Evolutionary conservation across 345 rosid species (phyloP), one percentile per base, ranked within the genome.

Genomic region (Aquilaria malaccensis): DNA sequence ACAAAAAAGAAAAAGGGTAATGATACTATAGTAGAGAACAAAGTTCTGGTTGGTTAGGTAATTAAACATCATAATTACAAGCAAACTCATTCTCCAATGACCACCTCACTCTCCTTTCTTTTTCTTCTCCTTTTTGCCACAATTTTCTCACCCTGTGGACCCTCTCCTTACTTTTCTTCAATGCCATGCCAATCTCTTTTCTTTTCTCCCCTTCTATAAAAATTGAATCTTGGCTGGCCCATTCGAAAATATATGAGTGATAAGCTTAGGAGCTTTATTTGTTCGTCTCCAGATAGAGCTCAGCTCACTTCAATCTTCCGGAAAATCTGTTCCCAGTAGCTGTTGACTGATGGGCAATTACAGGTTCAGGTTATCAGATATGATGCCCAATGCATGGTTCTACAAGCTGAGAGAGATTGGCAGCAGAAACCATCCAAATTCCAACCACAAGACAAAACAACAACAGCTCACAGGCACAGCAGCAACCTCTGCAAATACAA

Each of bases 361-460:
- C 86, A 86, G 80, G 78, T 87, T 89, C 63, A 87, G 75, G 55
- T 70, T 85, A n/a, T 82, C 92, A 11, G 89, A 86, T 68, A 82
- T 91, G 80, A 76, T 91, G 71, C 96, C 98, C 13, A 83, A 86
- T 74, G 83, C 92, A 52, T 92, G 98, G 96, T 79, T 92, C 56
- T 75, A 79, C 93, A 92, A 80, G 83, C 91, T 89, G 32, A 87
- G 63, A 61, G 82, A 78, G 72, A 79, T 83, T 79, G 77, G 80
- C 52, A 75, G 52, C 52, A 53, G 70, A 13, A 63, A 47, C 59
- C 73, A 61, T 69, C 72, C 65, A 11, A 45, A 1, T 47, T 32
- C 54, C 70, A 12, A 29, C 47, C 15, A 46, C 55, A 55, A 13
- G 43, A 37, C 43, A 54, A 78, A 63, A 64, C 70, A 70, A 59